A percentile compares a stretch with the other conserved stretches of the same genome.
These are phyloP conservation scores for Hevea brasiliensis DNA, from an alignment of 345 rosid genomes.

Conservation along the genomic window DNA sequence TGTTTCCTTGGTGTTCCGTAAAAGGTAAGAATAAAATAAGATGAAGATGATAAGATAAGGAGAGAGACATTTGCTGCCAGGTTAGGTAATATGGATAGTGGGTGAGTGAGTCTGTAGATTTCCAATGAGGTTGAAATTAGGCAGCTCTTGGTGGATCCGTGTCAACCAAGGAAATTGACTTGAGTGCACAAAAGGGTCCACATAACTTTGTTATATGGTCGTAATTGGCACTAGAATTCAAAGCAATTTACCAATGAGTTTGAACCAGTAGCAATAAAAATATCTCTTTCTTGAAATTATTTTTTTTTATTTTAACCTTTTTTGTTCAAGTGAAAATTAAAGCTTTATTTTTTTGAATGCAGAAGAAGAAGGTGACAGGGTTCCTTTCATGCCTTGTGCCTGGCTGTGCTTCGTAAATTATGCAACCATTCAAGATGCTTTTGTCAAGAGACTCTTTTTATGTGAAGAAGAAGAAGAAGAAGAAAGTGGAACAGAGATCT, in stretches of 20 bases:
- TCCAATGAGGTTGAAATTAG: background rate
- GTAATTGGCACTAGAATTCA: background rate
- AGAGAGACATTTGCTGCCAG: background rate
- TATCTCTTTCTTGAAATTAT: no score
- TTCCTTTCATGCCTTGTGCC: slow-evolving; percentile 30
- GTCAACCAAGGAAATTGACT: background rate
- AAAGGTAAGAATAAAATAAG: no score
- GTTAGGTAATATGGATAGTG: background rate
- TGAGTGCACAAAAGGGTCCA: background rate
- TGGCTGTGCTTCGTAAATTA: slow-evolving; percentile 17
- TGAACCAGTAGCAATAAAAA: no score
- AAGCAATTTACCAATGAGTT: background rate
- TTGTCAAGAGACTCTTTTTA: background rate
- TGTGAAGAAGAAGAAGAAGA: background rate
- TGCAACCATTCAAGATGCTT: background rate
- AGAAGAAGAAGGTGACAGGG: slow-evolving; percentile 31
- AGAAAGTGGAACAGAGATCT: background rate
- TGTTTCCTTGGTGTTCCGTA: no score
- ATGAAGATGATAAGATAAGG: no score
- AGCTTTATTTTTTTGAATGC: background rate
- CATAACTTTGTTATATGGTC: background rate
- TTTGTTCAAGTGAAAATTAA: no score
- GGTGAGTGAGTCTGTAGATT: background rate
- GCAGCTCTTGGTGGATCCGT: background rate
- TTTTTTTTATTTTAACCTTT: no score